Conservation (phyloP, 805 yeast species). For the Yamadazyma kitorensis region DNA sequence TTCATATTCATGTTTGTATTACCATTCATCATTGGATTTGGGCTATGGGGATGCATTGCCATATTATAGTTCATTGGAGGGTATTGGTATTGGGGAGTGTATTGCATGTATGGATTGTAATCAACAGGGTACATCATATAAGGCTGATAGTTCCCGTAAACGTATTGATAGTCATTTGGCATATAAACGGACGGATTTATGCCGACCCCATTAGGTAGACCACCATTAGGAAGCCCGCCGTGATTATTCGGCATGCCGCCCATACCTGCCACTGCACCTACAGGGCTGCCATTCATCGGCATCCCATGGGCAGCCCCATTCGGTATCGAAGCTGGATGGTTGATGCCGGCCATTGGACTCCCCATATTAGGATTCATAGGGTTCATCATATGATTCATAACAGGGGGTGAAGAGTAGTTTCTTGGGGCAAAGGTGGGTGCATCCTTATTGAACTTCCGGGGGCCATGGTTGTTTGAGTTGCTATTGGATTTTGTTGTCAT, state of each 20-base stretch:
- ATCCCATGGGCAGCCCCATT: constrained; percentile 3
- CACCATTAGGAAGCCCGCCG: too few relatives aligned
- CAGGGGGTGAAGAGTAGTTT: constrained; percentile 15
- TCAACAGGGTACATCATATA: constrained; percentile 7
- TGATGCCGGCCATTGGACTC: too few relatives aligned
- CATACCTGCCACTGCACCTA: too few relatives aligned
- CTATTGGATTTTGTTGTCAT: constrained; percentile 21
- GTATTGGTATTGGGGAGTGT: constrained; percentile 1
- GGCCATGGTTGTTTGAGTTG: constrained; percentile 22
- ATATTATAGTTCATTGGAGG: not conserved
- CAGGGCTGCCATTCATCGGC: constrained; percentile 5
- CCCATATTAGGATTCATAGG: constrained; percentile 2
- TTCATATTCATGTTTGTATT: too few relatives aligned
- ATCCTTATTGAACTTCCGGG: constrained; percentile 37
- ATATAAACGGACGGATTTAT: too few relatives aligned
- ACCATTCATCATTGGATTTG: not conserved
- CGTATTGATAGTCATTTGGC: not conserved
- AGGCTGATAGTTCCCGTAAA: not conserved
- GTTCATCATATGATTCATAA: constrained; percentile 9
- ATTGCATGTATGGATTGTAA: constrained; percentile 8
- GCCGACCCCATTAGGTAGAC: too few relatives aligned
- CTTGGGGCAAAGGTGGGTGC: constrained; percentile 38
- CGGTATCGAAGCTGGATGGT: constrained; percentile 1
- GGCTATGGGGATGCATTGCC: not conserved
- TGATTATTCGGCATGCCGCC: too few relatives aligned